Percentiles rank a stretch among this genome's conserved stretches.
Conservation (phyloP, 306 rosid genomes). For the peach (Prunus persica) region DNA sequence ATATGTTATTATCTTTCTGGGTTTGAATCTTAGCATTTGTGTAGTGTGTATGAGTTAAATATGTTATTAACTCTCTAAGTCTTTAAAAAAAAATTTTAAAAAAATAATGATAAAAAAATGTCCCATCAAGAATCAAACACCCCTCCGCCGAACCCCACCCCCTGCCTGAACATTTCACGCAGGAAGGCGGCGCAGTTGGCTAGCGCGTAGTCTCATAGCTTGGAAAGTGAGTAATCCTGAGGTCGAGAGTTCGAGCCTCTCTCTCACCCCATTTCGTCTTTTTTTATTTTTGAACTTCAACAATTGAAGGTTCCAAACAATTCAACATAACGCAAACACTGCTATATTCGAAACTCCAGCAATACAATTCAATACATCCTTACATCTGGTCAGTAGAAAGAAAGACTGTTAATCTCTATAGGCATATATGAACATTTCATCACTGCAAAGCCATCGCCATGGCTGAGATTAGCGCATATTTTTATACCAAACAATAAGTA, state of each 20-base stretch:
- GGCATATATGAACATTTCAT: background rate
- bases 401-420: background rate
- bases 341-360: background rate
- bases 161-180: no score
- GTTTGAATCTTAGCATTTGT: no score
- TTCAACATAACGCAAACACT: no score
- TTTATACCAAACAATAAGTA: no score
- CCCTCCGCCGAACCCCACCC: no score
- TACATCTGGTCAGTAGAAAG: background rate
- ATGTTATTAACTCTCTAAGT: no score
- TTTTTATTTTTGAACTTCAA: background rate
- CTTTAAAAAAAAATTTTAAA: no score
- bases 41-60: no score
- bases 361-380: no score
- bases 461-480: background rate
- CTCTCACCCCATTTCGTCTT: constrained; percentile 30
- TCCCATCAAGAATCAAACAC: no score
- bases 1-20: accelerated
- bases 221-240: constrained; percentile 43
- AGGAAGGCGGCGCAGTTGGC: constrained; percentile 62
- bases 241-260: constrained; percentile 77
- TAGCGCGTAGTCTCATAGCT: constrained; percentile 69
- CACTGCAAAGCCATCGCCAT: background rate
- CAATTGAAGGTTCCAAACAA: background rate
- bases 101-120: accelerated